A percentile compares a stretch with the other conserved stretches of the same genome.
These are phyloP conservation scores for Sugiyamaella boreocaroliniensis DNA, from an alignment of 805 yeast genomes.

Conservation along the genomic window DNA sequence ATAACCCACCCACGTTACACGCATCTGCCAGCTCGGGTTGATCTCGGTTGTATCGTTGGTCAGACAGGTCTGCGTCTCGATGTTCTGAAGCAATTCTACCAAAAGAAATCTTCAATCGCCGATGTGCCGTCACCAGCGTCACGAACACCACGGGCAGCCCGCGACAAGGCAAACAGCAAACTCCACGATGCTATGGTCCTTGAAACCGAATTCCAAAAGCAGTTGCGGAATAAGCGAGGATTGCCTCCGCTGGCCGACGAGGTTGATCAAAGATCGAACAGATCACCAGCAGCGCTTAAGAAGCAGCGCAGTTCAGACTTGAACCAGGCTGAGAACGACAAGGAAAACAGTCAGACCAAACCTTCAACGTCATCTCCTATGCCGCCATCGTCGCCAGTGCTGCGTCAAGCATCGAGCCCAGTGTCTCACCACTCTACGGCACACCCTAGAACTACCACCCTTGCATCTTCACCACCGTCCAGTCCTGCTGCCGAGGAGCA, in stretches of 20 bases:
- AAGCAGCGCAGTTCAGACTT: slow-evolving; percentile 4
- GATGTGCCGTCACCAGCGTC: slow-evolving; percentile 4
- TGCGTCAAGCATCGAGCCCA: not conserved
- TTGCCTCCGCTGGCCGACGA: slow-evolving; percentile 39
- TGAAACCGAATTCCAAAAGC: slow-evolving; percentile 56
- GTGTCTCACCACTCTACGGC: not conserved
- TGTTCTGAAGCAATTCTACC: slow-evolving; percentile 38
- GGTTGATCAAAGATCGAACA: slow-evolving; percentile 26
- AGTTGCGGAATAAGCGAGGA: slow-evolving; percentile 37
- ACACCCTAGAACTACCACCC: not conserved
- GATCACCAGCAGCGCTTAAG: slow-evolving; percentile 4
- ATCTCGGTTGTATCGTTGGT: slow-evolving; percentile 47
- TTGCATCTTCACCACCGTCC: not conserved
- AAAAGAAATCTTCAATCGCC: slow-evolving; percentile 5
- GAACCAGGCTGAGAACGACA: not conserved
- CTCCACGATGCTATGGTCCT: slow-evolving; percentile 65
- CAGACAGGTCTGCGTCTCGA: slow-evolving; percentile 39
- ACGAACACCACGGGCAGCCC: slow-evolving; percentile 40
- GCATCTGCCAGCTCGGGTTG: slow-evolving; percentile 38
- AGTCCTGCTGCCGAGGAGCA: slow-evolving; percentile 2
- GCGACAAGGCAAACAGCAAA: slow-evolving; percentile 56
- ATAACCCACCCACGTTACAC: slow-evolving; percentile 42
- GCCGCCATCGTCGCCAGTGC: slow-evolving; percentile 2
- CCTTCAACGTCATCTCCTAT: not conserved
- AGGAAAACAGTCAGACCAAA: not conserved